phyloP scores from a whole-genome alignment of 176 grass and related monocot species.

The Phragmites australis region DNA sequence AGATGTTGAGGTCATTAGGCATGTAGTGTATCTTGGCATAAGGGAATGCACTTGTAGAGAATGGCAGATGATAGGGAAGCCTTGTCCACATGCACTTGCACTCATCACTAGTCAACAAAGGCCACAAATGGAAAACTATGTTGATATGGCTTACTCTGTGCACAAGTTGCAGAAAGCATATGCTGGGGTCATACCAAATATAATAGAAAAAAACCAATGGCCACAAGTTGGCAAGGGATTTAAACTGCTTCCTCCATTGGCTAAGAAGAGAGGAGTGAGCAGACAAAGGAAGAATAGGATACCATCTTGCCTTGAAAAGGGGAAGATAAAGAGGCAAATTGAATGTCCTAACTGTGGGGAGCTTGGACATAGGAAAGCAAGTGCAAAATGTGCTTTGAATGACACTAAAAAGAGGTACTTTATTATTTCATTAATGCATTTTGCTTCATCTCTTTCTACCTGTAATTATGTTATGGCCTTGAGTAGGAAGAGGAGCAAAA shows the following conservation, averaged over 20 bases:
- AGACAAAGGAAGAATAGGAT: neutral
- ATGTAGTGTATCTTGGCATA: neutral
- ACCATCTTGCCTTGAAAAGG: neutral
- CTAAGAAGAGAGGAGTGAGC: neutral
- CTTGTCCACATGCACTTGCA: neutral
- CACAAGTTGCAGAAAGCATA: neutral
- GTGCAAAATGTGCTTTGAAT: neutral
- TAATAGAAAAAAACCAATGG: no score
- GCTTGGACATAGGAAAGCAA: neutral
- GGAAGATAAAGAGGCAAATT: neutral
- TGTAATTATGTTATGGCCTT: no score
- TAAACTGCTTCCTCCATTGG: neutral
- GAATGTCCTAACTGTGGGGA: neutral
- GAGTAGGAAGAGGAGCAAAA: no score
- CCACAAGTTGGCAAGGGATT: neutral
- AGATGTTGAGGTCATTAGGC: neutral
- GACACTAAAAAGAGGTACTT: no score
- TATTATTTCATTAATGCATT: no score
- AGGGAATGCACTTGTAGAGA: neutral
- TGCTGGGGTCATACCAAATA: neutral
- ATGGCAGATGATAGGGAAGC: neutral
- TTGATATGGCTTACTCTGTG: neutral
- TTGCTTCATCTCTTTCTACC: no score
- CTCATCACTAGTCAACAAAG: neutral
- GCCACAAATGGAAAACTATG: neutral